Evolutionary conservation across 2,329 filamentous ascomycete genomes (phyloP).

Genomic region (Trichoderma asperellum): DNA sequence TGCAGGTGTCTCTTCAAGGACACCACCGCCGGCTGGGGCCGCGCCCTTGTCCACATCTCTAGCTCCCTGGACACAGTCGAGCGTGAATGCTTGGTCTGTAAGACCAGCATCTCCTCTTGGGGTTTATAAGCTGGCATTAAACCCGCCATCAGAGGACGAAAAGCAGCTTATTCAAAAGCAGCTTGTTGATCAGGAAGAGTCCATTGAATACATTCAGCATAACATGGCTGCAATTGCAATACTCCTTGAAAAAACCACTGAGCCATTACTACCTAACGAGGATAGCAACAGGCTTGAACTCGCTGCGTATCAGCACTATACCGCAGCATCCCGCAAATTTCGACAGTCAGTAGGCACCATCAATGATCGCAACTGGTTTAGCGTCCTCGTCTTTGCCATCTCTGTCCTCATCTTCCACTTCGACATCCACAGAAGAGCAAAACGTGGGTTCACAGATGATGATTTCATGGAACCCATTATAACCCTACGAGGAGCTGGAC

Average conservation of each 20-base stretch:
- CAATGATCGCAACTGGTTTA: conserved; percentile 21
- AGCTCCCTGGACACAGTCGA: background rate
- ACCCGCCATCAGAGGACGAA: background rate
- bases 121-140: background rate
- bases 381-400: conserved; percentile 21
- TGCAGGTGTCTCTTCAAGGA: background rate
- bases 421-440: conserved; percentile 23
- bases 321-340: conserved; percentile 5
- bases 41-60: background rate
- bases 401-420: conserved; percentile 23
- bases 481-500: background rate
- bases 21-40: conserved; percentile 4
- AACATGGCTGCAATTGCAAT: conserved; percentile 11
- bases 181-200: background rate
- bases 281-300: background rate
- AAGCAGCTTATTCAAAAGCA: background rate
- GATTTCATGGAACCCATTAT: conserved; percentile 9
- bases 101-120: background rate
- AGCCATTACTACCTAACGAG: background rate
- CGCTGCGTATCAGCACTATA: conserved; percentile 1
- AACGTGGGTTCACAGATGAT: background rate
- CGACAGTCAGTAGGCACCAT: conserved; percentile 10
- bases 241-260: background rate
- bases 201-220: conserved; percentile 4
- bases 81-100: background rate